Evolutionary conservation across 176 grass and related monocot genomes (phyloP).

Genomic region (Cymbopogon citratus): DNA sequence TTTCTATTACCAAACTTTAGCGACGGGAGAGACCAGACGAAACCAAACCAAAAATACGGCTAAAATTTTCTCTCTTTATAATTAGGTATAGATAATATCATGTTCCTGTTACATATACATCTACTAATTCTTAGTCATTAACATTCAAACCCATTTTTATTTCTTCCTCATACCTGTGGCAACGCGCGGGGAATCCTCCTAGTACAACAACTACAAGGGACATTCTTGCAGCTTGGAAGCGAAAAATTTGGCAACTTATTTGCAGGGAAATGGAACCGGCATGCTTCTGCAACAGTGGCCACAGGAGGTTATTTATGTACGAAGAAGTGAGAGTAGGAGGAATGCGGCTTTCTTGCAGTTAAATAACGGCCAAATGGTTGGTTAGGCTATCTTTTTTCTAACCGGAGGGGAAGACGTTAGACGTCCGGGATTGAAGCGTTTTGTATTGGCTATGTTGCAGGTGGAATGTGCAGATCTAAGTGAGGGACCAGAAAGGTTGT

Average conservation of each 20-base stretch:
- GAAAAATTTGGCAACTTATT: slow-evolving; percentile 10
- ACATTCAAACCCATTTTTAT: no score
- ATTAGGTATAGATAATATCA: no score
- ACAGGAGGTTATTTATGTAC: background rate
- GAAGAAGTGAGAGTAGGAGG: slow-evolving; percentile 14
- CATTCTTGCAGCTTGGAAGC: slow-evolving; percentile 9
- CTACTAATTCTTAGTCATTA: no score
- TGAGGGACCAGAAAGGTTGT: background rate
- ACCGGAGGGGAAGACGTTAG: background rate
- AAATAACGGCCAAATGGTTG: slow-evolving; percentile 18
- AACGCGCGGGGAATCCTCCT: no score
- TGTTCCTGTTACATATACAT: no score
- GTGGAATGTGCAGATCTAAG: background rate
- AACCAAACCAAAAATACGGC: no score
- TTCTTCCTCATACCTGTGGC: no score
- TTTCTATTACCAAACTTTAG: no score
- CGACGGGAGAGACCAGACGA: no score
- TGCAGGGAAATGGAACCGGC: background rate
- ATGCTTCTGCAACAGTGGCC: background rate
- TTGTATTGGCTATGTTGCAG: background rate
- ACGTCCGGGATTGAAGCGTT: background rate
- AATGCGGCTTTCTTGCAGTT: slow-evolving; percentile 19
- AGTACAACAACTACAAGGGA: no score
- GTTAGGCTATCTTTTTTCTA: slow-evolving; percentile 6
- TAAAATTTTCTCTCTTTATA: no score